Evolutionary conservation across 1,284 basidiomycete genomes (phyloP).

Genomic region (Ustilago nuda): DNA sequence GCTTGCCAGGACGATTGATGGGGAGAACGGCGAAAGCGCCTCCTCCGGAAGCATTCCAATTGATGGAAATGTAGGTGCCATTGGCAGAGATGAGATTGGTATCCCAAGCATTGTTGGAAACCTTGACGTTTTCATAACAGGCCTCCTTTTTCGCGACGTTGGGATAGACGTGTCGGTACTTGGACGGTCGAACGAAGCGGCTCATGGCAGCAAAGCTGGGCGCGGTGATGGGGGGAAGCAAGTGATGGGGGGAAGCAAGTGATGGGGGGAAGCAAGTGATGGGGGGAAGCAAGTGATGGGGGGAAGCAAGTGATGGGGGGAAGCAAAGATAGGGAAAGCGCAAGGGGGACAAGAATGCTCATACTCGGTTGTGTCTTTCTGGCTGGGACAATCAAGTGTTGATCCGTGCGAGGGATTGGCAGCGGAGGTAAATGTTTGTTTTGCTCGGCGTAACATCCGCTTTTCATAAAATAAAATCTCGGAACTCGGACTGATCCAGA

Average conservation of each 20-base stretch:
- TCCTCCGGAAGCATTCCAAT: slow-evolving; percentile 94
- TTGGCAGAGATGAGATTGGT: slow-evolving; percentile 89
- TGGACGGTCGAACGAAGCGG: slow-evolving; percentile 75
- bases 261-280: background rate
- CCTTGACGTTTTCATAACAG: slow-evolving; percentile 86
- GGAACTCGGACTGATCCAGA: background rate
- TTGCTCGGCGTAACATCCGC: no score
- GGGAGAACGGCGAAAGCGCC: slow-evolving; percentile 95
- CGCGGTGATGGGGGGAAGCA: background rate
- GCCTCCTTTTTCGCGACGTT: slow-evolving; percentile 69
- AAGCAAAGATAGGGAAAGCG: background rate
- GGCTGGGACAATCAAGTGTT: slow-evolving; percentile 1
- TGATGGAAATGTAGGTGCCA: slow-evolving; percentile 80
- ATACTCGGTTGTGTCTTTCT: background rate
- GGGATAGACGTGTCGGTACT: slow-evolving; percentile 87
- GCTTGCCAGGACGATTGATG: slow-evolving; percentile 73
- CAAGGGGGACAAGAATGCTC: no score
- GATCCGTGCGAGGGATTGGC: slow-evolving; percentile 39
- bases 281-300: background rate
- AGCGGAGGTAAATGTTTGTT: no score
- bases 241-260: background rate
- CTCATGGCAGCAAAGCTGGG: slow-evolving; percentile 54
- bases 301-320: background rate
- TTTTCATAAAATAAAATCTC: background rate
- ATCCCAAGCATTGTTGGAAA: slow-evolving; percentile 79